Evolutionary conservation across 2,329 filamentous ascomycete species (phyloP), one percentile per base, ranked within the genome.

Genomic region (Clonostachys chloroleuca): DNA sequence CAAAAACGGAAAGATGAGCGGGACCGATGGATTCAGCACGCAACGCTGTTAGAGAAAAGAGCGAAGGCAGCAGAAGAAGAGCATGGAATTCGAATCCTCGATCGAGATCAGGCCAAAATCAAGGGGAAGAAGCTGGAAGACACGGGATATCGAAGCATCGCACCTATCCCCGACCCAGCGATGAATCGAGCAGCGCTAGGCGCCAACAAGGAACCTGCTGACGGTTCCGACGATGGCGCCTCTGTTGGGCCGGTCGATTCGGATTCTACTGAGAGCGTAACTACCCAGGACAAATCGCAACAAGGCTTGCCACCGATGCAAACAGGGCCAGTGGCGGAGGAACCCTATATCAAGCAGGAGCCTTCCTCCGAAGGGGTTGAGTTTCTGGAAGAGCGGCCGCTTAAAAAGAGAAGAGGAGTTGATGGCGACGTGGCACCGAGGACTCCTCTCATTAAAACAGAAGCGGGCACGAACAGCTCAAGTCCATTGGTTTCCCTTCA

Each of bases 291-390:
- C 2, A 39, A 49, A 14, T 35, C 51, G 9, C 49, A 52, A 8
- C 51, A 59, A 12, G 58, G 59, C 5, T 40, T 61, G 9, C 57
- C 61, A 2, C 49, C 52, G 10, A 42, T 39, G 36, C 35, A 16
- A 18, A 45, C 17, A 24, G 18, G 16, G 40, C 39, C 14, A 3
- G 16, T 63, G 20, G 34, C 37, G 2, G 51, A 45, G 5, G 17
- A 49, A 6, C 49, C 54, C 8, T 34, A 39, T 5, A 55, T 80
- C 20, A 81, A 82, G 53, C 47, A 62, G n/a, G 78, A 81, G 51
- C 73, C 73, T 3, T 77, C 74, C 5, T 83, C 79, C 1, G 78
- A 82, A 48, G 58, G 56, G 3, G 76, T 73, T 0, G 61, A 80
- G 2, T 55, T 83, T 6, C 59, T 82, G 3, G 78, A 69, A 5